A percentile compares a stretch with the other conserved stretches of the same genome.
Evolutionary conservation across 331 rosid genomes (phyloP).

Genomic region (Acacia pycnantha): DNA sequence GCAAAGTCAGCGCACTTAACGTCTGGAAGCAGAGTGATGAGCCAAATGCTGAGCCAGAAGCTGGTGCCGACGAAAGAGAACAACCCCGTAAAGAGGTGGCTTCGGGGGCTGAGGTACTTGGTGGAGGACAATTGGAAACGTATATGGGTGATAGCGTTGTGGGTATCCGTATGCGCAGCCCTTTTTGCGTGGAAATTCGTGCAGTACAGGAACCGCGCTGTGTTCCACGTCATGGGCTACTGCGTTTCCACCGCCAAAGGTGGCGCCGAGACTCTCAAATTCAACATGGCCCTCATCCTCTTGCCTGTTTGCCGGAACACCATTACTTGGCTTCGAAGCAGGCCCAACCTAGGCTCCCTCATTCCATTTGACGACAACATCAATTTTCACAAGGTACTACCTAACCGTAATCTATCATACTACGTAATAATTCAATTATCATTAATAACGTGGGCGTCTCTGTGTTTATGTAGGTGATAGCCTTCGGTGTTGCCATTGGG

Average conservation of each 20-base stretch:
- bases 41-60: slow-evolving; percentile 80
- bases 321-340: slow-evolving; percentile 80
- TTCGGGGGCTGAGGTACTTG: slow-evolving; percentile 48
- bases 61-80: slow-evolving; percentile 65
- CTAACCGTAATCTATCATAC: no score
- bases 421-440: not conserved
- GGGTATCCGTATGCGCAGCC: slow-evolving; percentile 63
- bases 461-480: slow-evolving; percentile 49
- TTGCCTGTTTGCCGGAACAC: slow-evolving; percentile 87
- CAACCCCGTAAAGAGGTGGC: slow-evolving; percentile 66
- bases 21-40: slow-evolving; percentile 58
- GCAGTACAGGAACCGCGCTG: slow-evolving; percentile 63
- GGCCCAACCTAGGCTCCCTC: slow-evolving; percentile 55
- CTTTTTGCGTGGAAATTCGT: slow-evolving; percentile 84
- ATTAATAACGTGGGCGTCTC: not conserved
- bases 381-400: slow-evolving; percentile 71
- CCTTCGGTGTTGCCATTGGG: slow-evolving; percentile 73
- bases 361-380: slow-evolving; percentile 88
- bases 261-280: slow-evolving; percentile 84
- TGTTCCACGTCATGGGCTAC: slow-evolving; percentile 77
- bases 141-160: slow-evolving; percentile 59
- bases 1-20: slow-evolving; percentile 53
- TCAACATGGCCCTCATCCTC: slow-evolving; percentile 85
- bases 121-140: slow-evolving; percentile 81
- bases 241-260: slow-evolving; percentile 84